Evolutionary conservation across 1,284 basidiomycete species (phyloP).

Genomic region (Phenoliferia sp.): DNA sequence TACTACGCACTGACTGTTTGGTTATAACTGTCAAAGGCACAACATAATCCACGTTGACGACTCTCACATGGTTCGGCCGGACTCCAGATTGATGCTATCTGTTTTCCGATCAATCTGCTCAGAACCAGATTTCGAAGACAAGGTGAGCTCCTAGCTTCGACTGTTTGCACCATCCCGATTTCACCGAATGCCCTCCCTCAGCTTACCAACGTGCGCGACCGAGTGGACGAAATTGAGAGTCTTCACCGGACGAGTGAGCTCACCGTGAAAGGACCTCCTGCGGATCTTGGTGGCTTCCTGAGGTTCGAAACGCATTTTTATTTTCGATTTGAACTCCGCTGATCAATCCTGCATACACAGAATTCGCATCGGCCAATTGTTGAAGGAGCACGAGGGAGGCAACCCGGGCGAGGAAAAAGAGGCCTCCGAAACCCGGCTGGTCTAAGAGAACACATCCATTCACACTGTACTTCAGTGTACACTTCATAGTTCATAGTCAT

Average conservation of each 20-base stretch:
- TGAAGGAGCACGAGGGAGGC: not conserved
- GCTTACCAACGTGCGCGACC: conserved; percentile 32
- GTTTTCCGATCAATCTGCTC: conserved; percentile 28
- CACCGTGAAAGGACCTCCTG: conserved; percentile 31
- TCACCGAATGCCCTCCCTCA: not conserved
- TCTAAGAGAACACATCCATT: too few species aligned
- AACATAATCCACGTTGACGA: conserved; percentile 9
- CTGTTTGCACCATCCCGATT: not conserved
- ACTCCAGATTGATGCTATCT: conserved; percentile 24
- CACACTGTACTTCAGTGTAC: too few species aligned
- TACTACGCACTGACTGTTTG: conserved; percentile 6
- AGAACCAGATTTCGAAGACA: conserved; percentile 34
- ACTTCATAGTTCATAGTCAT: too few species aligned
- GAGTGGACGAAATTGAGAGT: conserved; percentile 34
- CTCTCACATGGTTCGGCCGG: not conserved
- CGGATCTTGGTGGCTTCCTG: conserved; percentile 30
- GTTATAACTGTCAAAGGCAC: conserved; percentile 12
- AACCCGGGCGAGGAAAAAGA: not conserved
- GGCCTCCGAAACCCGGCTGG: too few species aligned
- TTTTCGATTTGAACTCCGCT: too few species aligned
- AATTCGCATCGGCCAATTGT: not conserved
- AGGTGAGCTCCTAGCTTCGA: conserved; percentile 4
- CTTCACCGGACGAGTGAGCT: conserved; percentile 35
- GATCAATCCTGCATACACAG: too few species aligned
- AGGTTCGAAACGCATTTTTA: too few species aligned